These are phyloP conservation scores for Cyberlindnera sargentensis DNA, from an alignment of 805 yeast genomes.

Conservation along the genomic window DNA sequence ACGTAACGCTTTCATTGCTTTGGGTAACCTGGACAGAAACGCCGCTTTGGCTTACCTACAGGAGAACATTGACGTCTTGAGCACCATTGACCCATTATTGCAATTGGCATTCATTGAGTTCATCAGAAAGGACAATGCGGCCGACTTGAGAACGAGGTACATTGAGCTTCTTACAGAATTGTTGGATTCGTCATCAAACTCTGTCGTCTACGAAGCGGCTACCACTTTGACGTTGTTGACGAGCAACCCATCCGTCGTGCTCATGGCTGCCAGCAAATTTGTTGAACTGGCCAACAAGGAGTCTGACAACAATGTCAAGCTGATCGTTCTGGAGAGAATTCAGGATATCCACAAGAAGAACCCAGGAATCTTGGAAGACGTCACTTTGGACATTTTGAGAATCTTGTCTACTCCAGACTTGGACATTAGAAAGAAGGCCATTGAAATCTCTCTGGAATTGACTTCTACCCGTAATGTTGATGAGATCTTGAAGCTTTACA, in stretches of 20 bases:
- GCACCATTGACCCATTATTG: constrained; percentile 68
- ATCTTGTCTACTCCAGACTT: constrained; percentile 83
- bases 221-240: constrained; percentile 63
- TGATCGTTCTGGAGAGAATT: constrained; percentile 84
- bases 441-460: constrained; percentile 74
- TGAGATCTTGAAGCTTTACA: constrained; percentile 84
- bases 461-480: constrained; percentile 86
- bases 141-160: constrained; percentile 65
- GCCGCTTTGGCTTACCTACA: constrained; percentile 79
- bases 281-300: constrained; percentile 86
- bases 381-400: constrained; percentile 79
- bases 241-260: constrained; percentile 55
- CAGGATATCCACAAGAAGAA: constrained; percentile 63
- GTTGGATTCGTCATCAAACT: constrained; percentile 56
- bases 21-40: constrained; percentile 76
- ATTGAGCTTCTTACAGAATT: constrained; percentile 65
- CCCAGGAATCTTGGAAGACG: constrained; percentile 80
- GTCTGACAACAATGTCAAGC: constrained; percentile 91
- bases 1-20: constrained; percentile 88
- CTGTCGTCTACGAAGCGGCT: constrained; percentile 90
- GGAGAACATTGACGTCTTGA: constrained; percentile 53
- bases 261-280: constrained; percentile 77
- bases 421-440: constrained; percentile 84
- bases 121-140: constrained; percentile 68
- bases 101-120: constrained; percentile 90